Percentiles rank a stretch among this genome's conserved stretches.
Conservation (phyloP, 352 stramenopile genomes). For the Phytophthora sp. region DNA sequence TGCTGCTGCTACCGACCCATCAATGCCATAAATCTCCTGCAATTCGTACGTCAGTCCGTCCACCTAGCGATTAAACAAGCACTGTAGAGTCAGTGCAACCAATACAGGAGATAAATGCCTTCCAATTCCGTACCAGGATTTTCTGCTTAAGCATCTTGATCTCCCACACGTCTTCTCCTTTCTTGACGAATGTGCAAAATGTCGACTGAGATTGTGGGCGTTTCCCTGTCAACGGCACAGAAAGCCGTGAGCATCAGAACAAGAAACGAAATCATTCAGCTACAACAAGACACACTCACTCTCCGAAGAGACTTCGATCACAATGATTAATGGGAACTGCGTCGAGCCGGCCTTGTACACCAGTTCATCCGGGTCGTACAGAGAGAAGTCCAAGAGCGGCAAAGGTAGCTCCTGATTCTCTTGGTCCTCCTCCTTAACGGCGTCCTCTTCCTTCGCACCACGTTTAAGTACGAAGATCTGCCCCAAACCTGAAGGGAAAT, state of each 20-base stretch:
- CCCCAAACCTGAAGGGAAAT: conserved; percentile 56
- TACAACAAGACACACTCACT: conserved; percentile 35
- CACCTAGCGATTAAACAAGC: conserved; percentile 38
- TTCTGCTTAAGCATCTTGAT: conserved; percentile 90
- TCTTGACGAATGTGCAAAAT: conserved; percentile 75
- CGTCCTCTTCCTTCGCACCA: conserved; percentile 9
- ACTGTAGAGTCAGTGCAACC: conserved; percentile 5
- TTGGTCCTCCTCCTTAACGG: conserved; percentile 5
- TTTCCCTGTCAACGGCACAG: conserved; percentile 26
- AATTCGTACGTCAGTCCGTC: conserved; percentile 85
- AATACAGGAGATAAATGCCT: neutral
- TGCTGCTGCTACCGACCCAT: conserved; percentile 65
- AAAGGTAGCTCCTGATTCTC: conserved; percentile 18
- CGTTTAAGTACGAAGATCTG: conserved; percentile 57
- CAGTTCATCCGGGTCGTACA: conserved; percentile 48
- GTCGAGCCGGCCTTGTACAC: conserved; percentile 48
- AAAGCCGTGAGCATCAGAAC: conserved; percentile 12
- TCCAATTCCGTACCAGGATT: conserved; percentile 42
- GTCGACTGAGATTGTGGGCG: conserved; percentile 78
- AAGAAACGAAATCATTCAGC: neutral
- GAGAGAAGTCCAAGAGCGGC: conserved; percentile 50
- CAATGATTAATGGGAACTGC: conserved; percentile 72
- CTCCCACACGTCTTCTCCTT: conserved; percentile 47
- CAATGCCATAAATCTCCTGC: conserved; percentile 90
- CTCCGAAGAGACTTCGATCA: conserved; percentile 61